Conservation (phyloP, 2,329 filamentous ascomycete species). For the Leptographium procerum region DNA sequence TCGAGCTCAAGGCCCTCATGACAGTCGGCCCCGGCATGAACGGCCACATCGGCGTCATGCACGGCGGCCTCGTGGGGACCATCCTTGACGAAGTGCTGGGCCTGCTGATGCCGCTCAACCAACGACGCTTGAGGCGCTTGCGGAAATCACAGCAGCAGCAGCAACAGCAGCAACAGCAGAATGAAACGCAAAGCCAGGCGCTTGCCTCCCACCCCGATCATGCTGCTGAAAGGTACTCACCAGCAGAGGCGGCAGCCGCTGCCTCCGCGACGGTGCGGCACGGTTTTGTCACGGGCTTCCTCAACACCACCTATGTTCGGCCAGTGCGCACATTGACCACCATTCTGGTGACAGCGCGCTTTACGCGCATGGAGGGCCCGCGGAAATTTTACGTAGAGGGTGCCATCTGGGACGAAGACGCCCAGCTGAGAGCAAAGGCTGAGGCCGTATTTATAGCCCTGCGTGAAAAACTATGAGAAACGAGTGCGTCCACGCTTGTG, state of each 20-base stretch:
- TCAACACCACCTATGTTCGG: conserved; percentile 42
- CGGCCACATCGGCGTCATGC: conserved; percentile 38
- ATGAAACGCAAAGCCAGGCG: not conserved
- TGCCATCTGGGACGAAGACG: conserved; percentile 36
- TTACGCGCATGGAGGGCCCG: conserved; percentile 33
- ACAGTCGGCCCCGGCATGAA: conserved; percentile 39
- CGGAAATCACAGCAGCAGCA: not conserved
- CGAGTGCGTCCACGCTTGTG: too few species aligned
- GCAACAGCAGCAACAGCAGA: not conserved
- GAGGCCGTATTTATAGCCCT: conserved; percentile 37
- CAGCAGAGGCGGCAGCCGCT: conserved; percentile 7
- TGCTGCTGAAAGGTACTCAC: too few species aligned
- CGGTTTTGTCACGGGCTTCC: conserved; percentile 35
- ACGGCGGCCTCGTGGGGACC: conserved; percentile 46
- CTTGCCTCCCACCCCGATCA: too few species aligned
- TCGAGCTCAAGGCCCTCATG: conserved; percentile 22
- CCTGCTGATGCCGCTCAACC: conserved; percentile 33
- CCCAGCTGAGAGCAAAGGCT: conserved; percentile 34
- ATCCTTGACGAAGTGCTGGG: conserved; percentile 50
- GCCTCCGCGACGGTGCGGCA: conserved; percentile 10
- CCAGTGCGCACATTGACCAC: conserved; percentile 39
- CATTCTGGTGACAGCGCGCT: conserved; percentile 32
- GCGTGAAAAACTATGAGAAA: conserved; percentile 10
- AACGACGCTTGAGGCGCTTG: conserved; percentile 3
- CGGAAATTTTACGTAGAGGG: conserved; percentile 41